Evolutionary conservation across 257 asterid genomes (phyloP), one percentile per base, ranked within the genome.

Genomic region (Gentiana dahurica): DNA sequence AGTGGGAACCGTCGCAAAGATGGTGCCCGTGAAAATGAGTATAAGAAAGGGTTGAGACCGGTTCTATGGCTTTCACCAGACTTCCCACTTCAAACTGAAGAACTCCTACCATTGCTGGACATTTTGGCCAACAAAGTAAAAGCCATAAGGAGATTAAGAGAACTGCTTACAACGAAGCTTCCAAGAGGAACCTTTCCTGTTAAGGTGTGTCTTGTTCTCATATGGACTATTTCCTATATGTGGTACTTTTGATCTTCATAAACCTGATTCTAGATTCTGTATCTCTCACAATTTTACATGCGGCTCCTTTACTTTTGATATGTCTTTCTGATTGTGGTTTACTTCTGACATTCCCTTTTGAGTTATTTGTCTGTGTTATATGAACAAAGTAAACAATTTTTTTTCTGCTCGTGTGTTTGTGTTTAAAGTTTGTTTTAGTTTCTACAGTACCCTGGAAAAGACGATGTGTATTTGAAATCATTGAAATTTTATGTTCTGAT

Each of bases 41-140:
- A 91, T 58, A 91, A 91, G 73, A 91, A 85, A 78, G 96, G 95
- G 54, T 73, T 91, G 80, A 91, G 98, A 80, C 98, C 98, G n/a
- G 56, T 83, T 70, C 89, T 91, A 34, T 91, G 96, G 94, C 94
- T 91, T 57, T 82, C 96, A 44, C 94, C 96, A 2, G 85, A 91
- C 72, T 91, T 91, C 68, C 96, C 92, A 0, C 71, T 91, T 54
- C 75, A 69, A 72, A 82, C 95, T 37, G 98, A 91, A 57, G 96
- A 91, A 65, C 81, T 91, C 55, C 76, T 91, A 49, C 98, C 98
- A 9, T 76, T 91, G 73, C 98, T 91, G 39, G 98, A 91, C 72
- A 91, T 91, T 70, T 76, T 91, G 50, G 98, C 96, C 3, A 87
- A 91, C 71, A 91, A 91, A 78, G 98, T 91, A 60, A 91, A 91